Base-by-base conservation (phyloP, 148 eudicot species). In the Mesembryanthemum crystallinum region DNA sequence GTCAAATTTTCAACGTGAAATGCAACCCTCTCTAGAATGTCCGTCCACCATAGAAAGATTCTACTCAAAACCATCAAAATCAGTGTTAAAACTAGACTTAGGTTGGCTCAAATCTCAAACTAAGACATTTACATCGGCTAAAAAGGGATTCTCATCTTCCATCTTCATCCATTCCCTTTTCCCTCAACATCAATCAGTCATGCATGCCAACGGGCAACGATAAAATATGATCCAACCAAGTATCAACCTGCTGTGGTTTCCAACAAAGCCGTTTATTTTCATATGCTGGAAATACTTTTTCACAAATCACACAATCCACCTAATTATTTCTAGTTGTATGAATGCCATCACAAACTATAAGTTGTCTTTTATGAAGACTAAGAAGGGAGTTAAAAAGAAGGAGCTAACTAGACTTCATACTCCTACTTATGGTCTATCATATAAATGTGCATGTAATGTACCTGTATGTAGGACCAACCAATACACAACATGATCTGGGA, bases 401-500 rank as follows among this genome's bases (percentile, higher is more conserved):
- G 39, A 69, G 79, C 61, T 68, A 59, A 39, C 54, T 52, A 35
- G 15, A 65, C 8, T 15, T 24, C n/a, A 25, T 52, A 47, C 35
- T 69, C 30, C 23, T 23, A 18, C 15, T 14, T 5, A 20, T 5
- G 35, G 5, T 25, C 13, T 49, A 23, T 64, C 66, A 54, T 39
- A 29, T 39, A 42, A 55, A 72, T 39, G 76, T 51, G 59, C 67
- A 75, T 54, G 75, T 67, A 27, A 51, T 76, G 55, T 59, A 72
- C 77, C 70, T 76, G 79, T 63, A 47, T 42, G 52, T 35, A 35
- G 39, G 6, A 35, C 39, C 6, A n/a, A 64, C 54, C 8, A 29
- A 65, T 64, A 78, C 51, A 49, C 24, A 37, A 67, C 69, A 79
- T 35, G 23, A 24, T 12, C 43, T 0, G 39, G 63, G 4, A 17